These are phyloP conservation scores for Nicotiana noctiflora DNA, from an alignment of 257 asterid genomes.

Conservation along the genomic window DNA sequence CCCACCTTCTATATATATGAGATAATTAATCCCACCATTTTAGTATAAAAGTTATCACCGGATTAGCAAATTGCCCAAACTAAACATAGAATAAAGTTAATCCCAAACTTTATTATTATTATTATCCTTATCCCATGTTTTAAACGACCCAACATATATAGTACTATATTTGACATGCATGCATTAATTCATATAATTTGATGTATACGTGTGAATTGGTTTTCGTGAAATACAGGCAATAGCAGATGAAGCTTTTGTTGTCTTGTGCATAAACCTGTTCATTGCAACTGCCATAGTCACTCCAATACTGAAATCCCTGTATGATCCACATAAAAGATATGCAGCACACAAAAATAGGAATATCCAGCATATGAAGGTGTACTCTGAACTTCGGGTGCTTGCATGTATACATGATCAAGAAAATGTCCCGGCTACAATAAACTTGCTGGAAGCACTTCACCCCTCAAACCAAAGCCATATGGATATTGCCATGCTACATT, in stretches of 20 bases:
- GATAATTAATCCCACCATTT: too few species aligned
- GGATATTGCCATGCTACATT: slow-evolving; percentile 23
- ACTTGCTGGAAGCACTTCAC: slow-evolving; percentile 27
- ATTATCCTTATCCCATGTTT: too few species aligned
- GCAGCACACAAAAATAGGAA: slow-evolving; percentile 15
- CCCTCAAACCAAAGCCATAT: slow-evolving; percentile 22
- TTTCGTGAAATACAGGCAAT: slow-evolving; percentile 22
- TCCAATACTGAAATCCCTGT: slow-evolving; percentile 10
- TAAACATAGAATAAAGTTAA: too few species aligned
- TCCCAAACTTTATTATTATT: too few species aligned
- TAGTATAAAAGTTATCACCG: too few species aligned
- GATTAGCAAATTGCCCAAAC: too few species aligned
- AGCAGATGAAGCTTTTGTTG: slow-evolving; percentile 18
- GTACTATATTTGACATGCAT: too few species aligned
- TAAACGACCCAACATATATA: too few species aligned
- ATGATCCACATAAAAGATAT: slow-evolving; percentile 24
- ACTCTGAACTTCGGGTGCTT: slow-evolving; percentile 25
- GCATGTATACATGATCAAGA: slow-evolving; percentile 33
- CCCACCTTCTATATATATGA: too few species aligned
- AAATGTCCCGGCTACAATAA: slow-evolving; percentile 17
- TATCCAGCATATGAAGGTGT: slow-evolving; percentile 19
- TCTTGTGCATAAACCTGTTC: slow-evolving; percentile 17
- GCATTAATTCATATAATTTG: too few species aligned
- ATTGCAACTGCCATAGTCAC: background rate
- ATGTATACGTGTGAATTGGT: too few species aligned